Conservation (phyloP, 164 flowering plant species). For the Tinospora cordifolia region DNA sequence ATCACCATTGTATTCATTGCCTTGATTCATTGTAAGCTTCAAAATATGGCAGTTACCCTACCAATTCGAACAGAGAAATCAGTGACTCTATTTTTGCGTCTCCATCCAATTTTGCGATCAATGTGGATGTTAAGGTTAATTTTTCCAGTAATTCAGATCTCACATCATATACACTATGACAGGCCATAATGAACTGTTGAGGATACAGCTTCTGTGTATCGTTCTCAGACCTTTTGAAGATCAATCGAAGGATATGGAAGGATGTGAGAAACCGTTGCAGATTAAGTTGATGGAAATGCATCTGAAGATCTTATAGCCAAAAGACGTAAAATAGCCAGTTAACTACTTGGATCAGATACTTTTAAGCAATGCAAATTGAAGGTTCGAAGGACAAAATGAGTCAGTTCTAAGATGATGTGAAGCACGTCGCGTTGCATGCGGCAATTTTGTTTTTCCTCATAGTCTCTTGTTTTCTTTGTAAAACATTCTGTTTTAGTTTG, state of each 20-base stretch:
- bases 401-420: not conserved
- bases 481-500: not conserved
- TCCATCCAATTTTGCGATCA: not conserved
- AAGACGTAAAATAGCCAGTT: not conserved
- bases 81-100: not conserved
- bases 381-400: not conserved
- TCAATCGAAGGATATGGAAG: not conserved
- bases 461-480: not conserved
- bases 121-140: not conserved
- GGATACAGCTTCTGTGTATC: not conserved
- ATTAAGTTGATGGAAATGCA: not conserved
- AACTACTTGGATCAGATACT: not conserved
- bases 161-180: not conserved
- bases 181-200: not conserved
- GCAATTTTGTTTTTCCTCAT: not conserved
- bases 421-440: not conserved
- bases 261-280: not conserved
- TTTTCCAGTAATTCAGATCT: not conserved
- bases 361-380: not conserved
- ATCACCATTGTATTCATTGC: constrained; percentile 60
- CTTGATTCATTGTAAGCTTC: constrained; percentile 44
- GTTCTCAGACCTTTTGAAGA: not conserved
- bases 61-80: not conserved
- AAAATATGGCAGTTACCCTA: not conserved
- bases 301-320: not conserved